These are phyloP conservation scores for Cercospora sp. DNA, from an alignment of 2,329 filamentous ascomycete genomes.

Conservation along the genomic window DNA sequence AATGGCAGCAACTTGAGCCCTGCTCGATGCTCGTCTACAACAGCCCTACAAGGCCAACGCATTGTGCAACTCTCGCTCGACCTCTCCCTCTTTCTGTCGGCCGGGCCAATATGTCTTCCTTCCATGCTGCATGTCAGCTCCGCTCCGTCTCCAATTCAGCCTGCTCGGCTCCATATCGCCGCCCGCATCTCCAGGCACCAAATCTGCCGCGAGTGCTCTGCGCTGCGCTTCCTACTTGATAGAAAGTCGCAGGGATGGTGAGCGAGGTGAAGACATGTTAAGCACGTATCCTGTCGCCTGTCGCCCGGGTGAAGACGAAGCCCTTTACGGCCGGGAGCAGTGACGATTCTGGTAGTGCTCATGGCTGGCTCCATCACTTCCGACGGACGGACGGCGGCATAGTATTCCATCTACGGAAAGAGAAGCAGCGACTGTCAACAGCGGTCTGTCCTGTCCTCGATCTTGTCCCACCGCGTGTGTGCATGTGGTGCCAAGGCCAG, in stretches of 20 bases:
- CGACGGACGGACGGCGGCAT: neutral
- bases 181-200: too few relatives aligned
- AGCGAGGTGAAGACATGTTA: too few relatives aligned
- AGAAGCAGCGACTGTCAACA: neutral
- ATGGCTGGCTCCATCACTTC: neutral
- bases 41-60: neutral
- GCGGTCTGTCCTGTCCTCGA: too few relatives aligned
- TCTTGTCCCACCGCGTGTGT: neutral
- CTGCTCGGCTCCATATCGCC: too few relatives aligned
- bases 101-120: neutral
- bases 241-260: too few relatives aligned
- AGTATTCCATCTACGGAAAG: neutral
- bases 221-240: too few relatives aligned
- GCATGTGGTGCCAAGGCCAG: neutral
- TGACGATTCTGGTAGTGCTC: neutral
- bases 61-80: neutral
- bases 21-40: neutral
- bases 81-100: neutral
- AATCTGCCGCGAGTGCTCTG: too few relatives aligned
- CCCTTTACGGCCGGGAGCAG: neutral
- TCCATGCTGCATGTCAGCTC: neutral
- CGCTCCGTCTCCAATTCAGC: too few relatives aligned
- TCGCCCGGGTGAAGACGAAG: neutral
- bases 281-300: too few relatives aligned
- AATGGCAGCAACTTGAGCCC: neutral